A percentile compares a stretch with the other conserved stretches of the same genome.
These are phyloP conservation scores for Talaromyces sp. DNA, from an alignment of 2,329 filamentous ascomycete species.

Conservation along the genomic window DNA sequence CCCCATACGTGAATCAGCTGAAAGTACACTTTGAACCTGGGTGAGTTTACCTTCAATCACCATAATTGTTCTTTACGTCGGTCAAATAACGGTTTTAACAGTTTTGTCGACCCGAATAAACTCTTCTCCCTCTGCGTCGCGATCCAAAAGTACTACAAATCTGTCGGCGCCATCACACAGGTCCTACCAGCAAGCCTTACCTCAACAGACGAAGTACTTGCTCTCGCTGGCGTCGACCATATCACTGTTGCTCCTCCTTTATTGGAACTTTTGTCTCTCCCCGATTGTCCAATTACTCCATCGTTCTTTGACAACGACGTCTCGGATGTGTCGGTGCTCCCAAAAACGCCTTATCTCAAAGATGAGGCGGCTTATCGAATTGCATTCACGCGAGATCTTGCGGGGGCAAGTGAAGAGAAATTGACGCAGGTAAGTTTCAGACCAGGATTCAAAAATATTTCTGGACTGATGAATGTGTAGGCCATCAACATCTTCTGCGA, in stretches of 20 bases:
- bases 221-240: constrained; percentile 56
- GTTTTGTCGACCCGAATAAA: constrained; percentile 29
- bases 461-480: constrained; percentile 17
- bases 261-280: constrained; percentile 46
- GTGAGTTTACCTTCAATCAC: constrained; percentile 18
- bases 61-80: background rate
- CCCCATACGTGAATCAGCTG: constrained; percentile 63
- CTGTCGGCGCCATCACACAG: constrained; percentile 43
- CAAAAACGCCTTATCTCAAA: constrained; percentile 30
- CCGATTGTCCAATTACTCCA: constrained; percentile 9
- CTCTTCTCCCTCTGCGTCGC: constrained; percentile 50
- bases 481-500: constrained; percentile 59
- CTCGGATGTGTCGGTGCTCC: constrained; percentile 16
- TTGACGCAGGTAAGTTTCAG: constrained; percentile 39
- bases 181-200: constrained; percentile 59
- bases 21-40: constrained; percentile 57
- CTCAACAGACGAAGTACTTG: constrained; percentile 56
- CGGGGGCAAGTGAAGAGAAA: constrained; percentile 47
- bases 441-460: background rate
- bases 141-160: constrained; percentile 53
- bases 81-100: constrained; percentile 1
- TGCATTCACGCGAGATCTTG: constrained; percentile 48
- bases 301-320: constrained; percentile 29
- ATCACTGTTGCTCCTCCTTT: constrained; percentile 58
- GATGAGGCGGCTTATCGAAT: constrained; percentile 51